These are phyloP conservation scores for Fragaria vesca DNA, from an alignment of 306 rosid genomes.

Conservation along the genomic window DNA sequence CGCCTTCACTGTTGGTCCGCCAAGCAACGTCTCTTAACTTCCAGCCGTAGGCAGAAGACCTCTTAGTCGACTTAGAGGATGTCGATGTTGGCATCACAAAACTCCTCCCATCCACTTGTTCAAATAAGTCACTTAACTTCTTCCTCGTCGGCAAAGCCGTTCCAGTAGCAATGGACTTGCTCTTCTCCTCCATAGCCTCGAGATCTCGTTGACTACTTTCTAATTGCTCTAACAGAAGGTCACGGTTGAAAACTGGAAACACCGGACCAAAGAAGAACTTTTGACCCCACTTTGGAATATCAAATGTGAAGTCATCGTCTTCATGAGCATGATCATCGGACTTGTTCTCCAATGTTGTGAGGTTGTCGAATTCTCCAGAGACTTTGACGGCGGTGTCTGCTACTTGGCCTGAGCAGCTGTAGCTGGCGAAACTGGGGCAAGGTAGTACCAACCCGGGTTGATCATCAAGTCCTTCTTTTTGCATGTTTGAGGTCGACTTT, in stretches of 20 bases:
- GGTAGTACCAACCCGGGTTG: too few relatives aligned
- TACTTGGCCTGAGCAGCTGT: background rate
- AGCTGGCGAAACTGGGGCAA: too few relatives aligned
- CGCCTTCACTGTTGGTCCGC: background rate
- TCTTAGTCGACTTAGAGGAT: background rate
- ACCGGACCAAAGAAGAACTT: background rate
- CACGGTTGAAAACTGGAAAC: background rate
- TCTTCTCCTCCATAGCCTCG: background rate
- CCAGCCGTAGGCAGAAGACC: background rate
- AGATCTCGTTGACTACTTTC: background rate
- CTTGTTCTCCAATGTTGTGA: background rate
- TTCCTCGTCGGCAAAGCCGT: background rate
- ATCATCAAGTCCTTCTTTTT: background rate
- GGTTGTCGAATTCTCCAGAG: background rate
- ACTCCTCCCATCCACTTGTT: background rate
- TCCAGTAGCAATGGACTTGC: background rate
- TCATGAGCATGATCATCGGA: background rate
- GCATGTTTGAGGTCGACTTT: background rate
- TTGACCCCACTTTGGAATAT: background rate
- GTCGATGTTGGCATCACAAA: background rate
- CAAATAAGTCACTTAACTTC: background rate
- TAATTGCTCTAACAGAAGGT: background rate
- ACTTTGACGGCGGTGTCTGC: background rate
- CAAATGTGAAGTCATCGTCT: conserved; percentile 3
- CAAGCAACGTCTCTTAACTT: background rate